Evolutionary conservation across 371 early-diverging fungal species (phyloP).

Genomic region (Apophysomyces elegans): DNA sequence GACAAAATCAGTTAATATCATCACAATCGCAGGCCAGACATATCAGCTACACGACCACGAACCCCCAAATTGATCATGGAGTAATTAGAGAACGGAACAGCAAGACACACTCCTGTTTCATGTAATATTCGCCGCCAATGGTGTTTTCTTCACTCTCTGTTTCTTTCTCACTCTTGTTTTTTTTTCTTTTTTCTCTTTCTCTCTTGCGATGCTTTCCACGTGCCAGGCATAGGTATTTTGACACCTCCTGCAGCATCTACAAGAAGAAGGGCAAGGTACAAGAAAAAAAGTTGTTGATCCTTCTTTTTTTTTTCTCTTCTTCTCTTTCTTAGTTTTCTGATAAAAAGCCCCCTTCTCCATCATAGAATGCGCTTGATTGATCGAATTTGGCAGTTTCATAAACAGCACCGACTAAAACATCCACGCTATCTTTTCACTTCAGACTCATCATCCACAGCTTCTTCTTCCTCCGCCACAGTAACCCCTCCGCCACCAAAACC

Average conservation of each 20-base stretch:
- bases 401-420: background rate
- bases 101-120: too few relatives aligned
- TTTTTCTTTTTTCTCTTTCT: background rate
- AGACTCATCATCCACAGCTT: background rate
- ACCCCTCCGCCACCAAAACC: conserved; percentile 1
- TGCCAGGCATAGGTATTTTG: conserved; percentile 4
- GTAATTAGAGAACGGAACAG: too few relatives aligned
- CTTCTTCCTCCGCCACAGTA: conserved; percentile 6
- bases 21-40: too few relatives aligned
- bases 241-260: conserved; percentile 5
- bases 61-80: too few relatives aligned
- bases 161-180: background rate
- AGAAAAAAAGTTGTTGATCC: background rate
- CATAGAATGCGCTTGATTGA: background rate
- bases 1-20: too few relatives aligned
- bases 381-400: conserved; percentile 3
- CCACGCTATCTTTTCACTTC: background rate
- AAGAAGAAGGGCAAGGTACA: conserved; percentile 1
- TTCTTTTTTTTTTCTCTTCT: background rate
- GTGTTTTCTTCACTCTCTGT: too few relatives aligned
- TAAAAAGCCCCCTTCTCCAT: background rate
- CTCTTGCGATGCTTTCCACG: background rate
- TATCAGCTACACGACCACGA: too few relatives aligned
- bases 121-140: too few relatives aligned
- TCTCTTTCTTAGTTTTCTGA: background rate